Evolutionary conservation across 2,329 filamentous ascomycete species (phyloP).

Genomic region (Trichoderma sp.): DNA sequence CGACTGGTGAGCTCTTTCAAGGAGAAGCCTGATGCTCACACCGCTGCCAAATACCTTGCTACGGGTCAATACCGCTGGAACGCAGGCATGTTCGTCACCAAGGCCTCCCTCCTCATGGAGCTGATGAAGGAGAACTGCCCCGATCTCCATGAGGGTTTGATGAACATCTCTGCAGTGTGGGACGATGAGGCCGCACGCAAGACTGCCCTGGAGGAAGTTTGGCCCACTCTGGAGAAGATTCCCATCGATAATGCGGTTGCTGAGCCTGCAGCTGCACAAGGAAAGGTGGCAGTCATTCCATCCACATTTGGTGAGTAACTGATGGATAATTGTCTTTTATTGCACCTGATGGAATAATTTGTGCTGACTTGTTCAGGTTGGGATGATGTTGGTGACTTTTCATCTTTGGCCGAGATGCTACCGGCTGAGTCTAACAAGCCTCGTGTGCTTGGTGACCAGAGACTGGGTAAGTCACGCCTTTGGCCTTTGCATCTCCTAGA

Average conservation of each 20-base stretch:
- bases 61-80: conserved; percentile 31
- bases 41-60: conserved; percentile 29
- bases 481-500: accelerated
- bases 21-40: conserved; percentile 31
- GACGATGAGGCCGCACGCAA: conserved; percentile 26
- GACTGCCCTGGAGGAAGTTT: conserved; percentile 26
- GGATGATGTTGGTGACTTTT: conserved; percentile 31
- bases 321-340: not conserved
- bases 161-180: conserved; percentile 27
- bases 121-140: conserved; percentile 28
- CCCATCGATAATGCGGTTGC: conserved; percentile 31
- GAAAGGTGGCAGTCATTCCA: conserved; percentile 30
- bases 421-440: conserved; percentile 28
- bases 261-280: conserved; percentile 29
- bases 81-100: conserved; percentile 31
- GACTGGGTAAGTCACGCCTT: conserved; percentile 23
- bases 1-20: conserved; percentile 29
- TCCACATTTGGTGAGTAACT: conserved; percentile 27
- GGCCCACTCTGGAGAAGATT: conserved; percentile 28
- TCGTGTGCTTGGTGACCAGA: conserved; percentile 27
- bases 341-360: not conserved
- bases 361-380: conserved; percentile 24
- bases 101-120: conserved; percentile 29
- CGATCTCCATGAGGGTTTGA: conserved; percentile 25
- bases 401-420: conserved; percentile 30